Evolutionary conservation across 768 basidiomycete species (phyloP).

Genomic region (Termitomyces sp.): DNA sequence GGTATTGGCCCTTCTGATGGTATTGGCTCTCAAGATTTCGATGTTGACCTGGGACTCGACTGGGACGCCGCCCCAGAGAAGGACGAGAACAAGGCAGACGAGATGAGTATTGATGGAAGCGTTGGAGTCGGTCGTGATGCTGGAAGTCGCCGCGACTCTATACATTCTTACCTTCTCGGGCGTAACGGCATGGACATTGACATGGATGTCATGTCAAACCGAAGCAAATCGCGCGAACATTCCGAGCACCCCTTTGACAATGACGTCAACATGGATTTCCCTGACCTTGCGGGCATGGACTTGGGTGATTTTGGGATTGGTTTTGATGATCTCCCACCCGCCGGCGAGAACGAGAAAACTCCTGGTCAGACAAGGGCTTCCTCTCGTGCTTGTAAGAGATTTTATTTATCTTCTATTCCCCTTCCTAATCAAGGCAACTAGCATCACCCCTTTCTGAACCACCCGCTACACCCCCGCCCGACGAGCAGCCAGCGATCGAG

Average conservation of each 20-base stretch:
- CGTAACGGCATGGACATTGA: constrained; percentile 42
- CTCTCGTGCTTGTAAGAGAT: constrained; percentile 64
- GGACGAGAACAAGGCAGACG: constrained; percentile 38
- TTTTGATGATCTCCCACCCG: constrained; percentile 50
- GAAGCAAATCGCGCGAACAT: constrained; percentile 52
- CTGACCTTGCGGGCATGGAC: constrained; percentile 58
- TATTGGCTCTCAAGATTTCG: constrained; percentile 83
- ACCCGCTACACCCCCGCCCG: constrained; percentile 74
- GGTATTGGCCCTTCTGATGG: constrained; percentile 77
- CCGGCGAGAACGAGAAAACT: constrained; percentile 42
- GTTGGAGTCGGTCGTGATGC: constrained; percentile 79
- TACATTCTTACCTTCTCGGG: constrained; percentile 58
- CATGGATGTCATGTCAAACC: constrained; percentile 56
- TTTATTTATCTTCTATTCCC: not conserved
- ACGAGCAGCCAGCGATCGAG: constrained; percentile 38
- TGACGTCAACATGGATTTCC: constrained; percentile 44
- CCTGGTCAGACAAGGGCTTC: constrained; percentile 54
- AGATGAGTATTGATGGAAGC: constrained; percentile 52
- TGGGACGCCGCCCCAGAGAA: constrained; percentile 58
- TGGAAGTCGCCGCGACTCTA: constrained; percentile 44
- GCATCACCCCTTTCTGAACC: constrained; percentile 75
- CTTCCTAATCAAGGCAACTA: constrained; percentile 19
- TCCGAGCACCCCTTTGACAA: constrained; percentile 64
- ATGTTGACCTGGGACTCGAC: constrained; percentile 71
- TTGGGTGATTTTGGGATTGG: constrained; percentile 57